phyloP scores from a whole-genome alignment of 2,329 filamentous ascomycete genomes.

The Epichloe typhina region DNA sequence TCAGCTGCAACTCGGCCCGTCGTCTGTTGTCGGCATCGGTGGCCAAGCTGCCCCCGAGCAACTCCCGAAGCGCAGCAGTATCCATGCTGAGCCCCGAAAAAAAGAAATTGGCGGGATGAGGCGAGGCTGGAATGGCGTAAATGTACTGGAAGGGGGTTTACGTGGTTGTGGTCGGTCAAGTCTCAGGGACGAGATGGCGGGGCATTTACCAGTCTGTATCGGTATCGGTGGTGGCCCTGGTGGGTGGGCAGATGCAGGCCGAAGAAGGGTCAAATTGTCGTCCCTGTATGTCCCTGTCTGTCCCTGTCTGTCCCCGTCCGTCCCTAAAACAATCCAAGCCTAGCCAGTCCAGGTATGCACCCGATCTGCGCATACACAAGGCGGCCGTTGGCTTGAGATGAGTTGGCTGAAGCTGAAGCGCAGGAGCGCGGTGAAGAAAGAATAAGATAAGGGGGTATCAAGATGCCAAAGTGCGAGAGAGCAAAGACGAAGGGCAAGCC shows the following conservation, averaged over 20 bases:
- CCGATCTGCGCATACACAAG: background rate
- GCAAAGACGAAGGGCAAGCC: background rate
- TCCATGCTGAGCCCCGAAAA: conserved; percentile 42
- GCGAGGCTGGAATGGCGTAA: background rate
- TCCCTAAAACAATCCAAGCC: background rate
- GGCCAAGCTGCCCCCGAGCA: conserved; percentile 67
- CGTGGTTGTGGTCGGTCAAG: conserved; percentile 3
- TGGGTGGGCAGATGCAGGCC: background rate
- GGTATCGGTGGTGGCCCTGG: background rate
- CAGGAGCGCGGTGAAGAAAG: background rate
- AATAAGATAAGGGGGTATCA: background rate
- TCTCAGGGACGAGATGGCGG: conserved; percentile 3
- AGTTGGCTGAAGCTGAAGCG: background rate
- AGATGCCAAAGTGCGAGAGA: background rate
- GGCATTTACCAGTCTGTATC: conserved; percentile 3
- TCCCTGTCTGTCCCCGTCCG: no score
- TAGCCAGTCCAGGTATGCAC: background rate
- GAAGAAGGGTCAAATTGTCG: no score
- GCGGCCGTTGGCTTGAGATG: background rate
- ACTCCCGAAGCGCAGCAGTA: conserved; percentile 58
- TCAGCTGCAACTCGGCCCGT: conserved; percentile 68
- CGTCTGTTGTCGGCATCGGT: conserved; percentile 61
- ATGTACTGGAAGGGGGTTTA: background rate
- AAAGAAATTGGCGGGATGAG: background rate
- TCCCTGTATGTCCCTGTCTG: background rate